These are phyloP conservation scores for Physcomitrellopsis africana DNA, from an alignment of 225 moss, liverwort and hornwort genomes.

Conservation along the genomic window DNA sequence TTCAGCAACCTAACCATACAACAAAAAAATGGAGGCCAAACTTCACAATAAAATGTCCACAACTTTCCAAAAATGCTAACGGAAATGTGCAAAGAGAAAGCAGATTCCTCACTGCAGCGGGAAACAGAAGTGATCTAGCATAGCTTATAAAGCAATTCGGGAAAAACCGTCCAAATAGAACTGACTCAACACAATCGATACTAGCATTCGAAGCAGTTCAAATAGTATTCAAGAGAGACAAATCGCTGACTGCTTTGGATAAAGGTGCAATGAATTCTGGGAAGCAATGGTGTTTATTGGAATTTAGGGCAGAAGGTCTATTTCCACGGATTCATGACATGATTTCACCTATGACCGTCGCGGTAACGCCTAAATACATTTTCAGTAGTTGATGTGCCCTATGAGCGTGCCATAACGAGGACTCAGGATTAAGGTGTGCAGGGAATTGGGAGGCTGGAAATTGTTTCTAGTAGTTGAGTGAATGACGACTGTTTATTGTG, in stretches of 20 bases:
- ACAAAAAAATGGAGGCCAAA: background rate
- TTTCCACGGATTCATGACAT: too few species aligned
- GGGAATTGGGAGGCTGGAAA: too few species aligned
- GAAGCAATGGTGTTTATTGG: background rate
- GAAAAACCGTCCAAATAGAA: background rate
- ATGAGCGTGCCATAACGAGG: too few species aligned
- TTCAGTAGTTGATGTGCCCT: too few species aligned
- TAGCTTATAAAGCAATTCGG: background rate
- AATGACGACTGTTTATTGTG: too few species aligned
- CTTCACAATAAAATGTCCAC: background rate
- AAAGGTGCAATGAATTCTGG: background rate
- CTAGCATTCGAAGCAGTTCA: too few species aligned
- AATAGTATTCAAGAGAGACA: too few species aligned
- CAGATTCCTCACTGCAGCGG: background rate
- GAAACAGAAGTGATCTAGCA: background rate
- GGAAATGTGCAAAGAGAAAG: background rate
- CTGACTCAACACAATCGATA: background rate
- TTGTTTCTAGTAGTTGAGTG: too few species aligned
- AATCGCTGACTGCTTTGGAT: background rate
- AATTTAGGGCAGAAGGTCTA: slow-evolving; percentile 33
- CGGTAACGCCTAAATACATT: too few species aligned
- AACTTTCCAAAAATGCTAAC: background rate
- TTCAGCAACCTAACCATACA: too few species aligned
- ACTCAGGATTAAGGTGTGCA: too few species aligned
- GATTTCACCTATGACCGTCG: too few species aligned